Conservation (phyloP, 1,139 yeast species). For the Blastobotrys malaysiensis region DNA sequence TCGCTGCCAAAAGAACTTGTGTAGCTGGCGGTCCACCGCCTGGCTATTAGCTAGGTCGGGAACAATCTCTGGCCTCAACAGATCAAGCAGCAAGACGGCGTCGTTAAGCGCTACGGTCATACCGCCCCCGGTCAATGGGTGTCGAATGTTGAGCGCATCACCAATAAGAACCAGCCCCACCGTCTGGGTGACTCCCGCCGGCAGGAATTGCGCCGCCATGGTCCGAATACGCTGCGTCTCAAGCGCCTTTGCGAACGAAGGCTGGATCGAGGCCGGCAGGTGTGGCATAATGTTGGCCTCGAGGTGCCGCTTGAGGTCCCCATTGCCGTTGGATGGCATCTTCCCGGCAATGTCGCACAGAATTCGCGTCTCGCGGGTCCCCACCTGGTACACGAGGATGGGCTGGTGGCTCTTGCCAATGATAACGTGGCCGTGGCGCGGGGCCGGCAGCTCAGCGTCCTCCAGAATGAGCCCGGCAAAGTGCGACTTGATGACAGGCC, state of each 20-base stretch:
- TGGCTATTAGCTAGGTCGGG: conserved; percentile 57
- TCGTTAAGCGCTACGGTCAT: conserved; percentile 97
- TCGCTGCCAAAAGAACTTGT: conserved; percentile 68
- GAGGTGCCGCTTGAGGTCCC: conserved; percentile 60
- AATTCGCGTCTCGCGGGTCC: conserved; percentile 77
- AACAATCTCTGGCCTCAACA: conserved; percentile 48
- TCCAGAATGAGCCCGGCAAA: conserved; percentile 78
- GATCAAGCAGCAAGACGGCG: conserved; percentile 59
- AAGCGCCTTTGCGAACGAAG: conserved; percentile 60
- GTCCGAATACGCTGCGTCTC: conserved; percentile 56
- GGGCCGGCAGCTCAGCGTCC: conserved; percentile 66
- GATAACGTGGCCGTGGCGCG: conserved; percentile 83
- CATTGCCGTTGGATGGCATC: conserved; percentile 61
- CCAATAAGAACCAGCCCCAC: conserved; percentile 86
- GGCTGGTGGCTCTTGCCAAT: conserved; percentile 80
- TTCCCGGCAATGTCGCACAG: conserved; percentile 82
- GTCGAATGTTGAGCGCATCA: conserved; percentile 95
- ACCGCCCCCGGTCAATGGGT: conserved; percentile 98
- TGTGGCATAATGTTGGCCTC: conserved; percentile 55
- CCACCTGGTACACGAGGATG: conserved; percentile 78
- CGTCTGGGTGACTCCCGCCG: conserved; percentile 60
- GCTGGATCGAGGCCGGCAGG: conserved; percentile 58
- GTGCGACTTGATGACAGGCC: conserved; percentile 70
- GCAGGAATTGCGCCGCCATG: conserved; percentile 92
- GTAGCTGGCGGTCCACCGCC: conserved; percentile 48